Base-by-base conservation (phyloP, 495 filamentous ascomycete species). In the Corynascus novoguineensis region DNA sequence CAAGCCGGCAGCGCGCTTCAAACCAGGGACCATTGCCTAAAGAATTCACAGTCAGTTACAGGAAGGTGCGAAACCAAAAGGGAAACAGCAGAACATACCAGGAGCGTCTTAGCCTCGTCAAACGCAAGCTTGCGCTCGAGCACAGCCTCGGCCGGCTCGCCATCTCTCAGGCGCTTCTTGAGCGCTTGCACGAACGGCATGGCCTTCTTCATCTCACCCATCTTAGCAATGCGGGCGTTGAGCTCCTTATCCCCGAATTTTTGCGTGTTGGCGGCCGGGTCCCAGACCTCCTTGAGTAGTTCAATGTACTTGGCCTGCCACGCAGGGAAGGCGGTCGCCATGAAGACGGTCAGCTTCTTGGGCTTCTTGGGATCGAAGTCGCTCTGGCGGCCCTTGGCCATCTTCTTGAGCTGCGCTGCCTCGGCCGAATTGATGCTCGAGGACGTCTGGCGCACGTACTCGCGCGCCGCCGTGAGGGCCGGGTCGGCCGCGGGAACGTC, bases 221-320 rank as follows among this genome's bases (percentile, higher is more conserved):
- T 81, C 74, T 91, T 91, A 63, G 79, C 81, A 21, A 92, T 80
- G 64, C 84, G 81, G 49, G 80, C 80, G 63, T 81, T 88, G 19
- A 97, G 74, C 52, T 81, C 81, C 75, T 93, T 95, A 65, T 95
- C 89, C 59, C 95, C 83, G 57, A 89, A 59, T 56, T 65, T 81
- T 32, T 81, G 73, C 17, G 60, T 60, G 44, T 67, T 65, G 46
- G 69, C 66, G 19, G 41, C 63, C 21, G 67, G 58, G 50, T 80
- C 70, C 71, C 75, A 79, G 10, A 77, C 57, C 56, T 86, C 79
- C 53, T 85, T 83, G 17, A 95, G 79, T 21, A 96, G 76, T 55
- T 89, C 86, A 64, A 97, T 89, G 69, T 92, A 95, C 73, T 88
- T 88, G 51, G 87, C 83, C 72, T 98, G 93, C 93, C 93, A 98